Evolutionary conservation across 2,329 filamentous ascomycete genomes (phyloP).

Genomic region (Graphiopsis chlorocephala): DNA sequence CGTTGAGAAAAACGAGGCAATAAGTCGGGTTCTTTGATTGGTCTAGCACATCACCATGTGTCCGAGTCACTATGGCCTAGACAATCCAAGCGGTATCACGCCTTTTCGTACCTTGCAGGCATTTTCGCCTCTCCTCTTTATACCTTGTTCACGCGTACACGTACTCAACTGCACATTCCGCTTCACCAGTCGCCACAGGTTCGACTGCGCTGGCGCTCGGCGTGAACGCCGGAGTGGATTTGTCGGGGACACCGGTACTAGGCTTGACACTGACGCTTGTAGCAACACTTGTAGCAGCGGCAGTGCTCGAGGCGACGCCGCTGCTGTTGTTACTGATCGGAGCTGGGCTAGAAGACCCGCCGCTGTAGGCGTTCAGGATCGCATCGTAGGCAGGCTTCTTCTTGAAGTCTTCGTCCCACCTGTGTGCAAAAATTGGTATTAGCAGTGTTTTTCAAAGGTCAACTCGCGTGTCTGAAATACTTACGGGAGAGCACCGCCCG

Average conservation of each 20-base stretch:
- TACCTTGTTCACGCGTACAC: background rate
- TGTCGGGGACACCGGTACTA: background rate
- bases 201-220: background rate
- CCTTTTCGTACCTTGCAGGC: background rate
- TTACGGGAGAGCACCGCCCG: conserved; percentile 35
- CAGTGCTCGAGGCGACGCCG: background rate
- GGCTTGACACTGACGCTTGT: background rate
- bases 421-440: background rate
- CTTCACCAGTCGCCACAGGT: background rate
- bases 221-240: background rate
- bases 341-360: background rate
- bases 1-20: no score
- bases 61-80: background rate
- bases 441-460: conserved; percentile 8
- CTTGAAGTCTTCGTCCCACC: conserved; percentile 25
- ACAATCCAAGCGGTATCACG: background rate
- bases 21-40: background rate
- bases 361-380: conserved; percentile 24
- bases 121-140: background rate
- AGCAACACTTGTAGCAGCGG: background rate
- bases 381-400: conserved; percentile 39
- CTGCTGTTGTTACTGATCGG: background rate
- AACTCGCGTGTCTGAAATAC: conserved; percentile 13
- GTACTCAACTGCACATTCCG: background rate
- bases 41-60: background rate